Conservation (phyloP, 805 yeast genomes). For the Yarrowia alimentaria region DNA sequence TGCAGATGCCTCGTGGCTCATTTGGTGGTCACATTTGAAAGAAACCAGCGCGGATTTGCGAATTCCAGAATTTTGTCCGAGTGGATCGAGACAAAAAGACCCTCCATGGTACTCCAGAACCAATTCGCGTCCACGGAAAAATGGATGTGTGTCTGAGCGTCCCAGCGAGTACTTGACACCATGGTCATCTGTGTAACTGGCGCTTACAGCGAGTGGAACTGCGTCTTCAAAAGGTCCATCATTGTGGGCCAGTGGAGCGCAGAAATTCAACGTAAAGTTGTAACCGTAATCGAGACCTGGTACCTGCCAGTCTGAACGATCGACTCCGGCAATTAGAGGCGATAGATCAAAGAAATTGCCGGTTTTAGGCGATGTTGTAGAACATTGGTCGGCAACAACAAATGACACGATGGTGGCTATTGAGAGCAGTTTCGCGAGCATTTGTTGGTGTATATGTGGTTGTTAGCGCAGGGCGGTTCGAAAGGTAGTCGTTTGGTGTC, state of each 20-base stretch:
- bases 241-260: constrained; percentile 36
- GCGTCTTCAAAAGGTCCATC: too few species aligned
- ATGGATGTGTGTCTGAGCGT: constrained; percentile 51
- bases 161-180: constrained; percentile 58
- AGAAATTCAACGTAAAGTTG: constrained; percentile 74
- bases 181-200: constrained; percentile 49
- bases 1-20: constrained; percentile 53
- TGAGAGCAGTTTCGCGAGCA: too few species aligned
- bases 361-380: constrained; percentile 37
- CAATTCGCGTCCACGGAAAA: constrained; percentile 68
- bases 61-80: constrained; percentile 46
- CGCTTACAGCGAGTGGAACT: too few species aligned
- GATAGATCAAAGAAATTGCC: constrained; percentile 48
- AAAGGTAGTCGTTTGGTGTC: too few species aligned
- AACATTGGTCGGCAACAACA: too few species aligned
- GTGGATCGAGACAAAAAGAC: constrained; percentile 48
- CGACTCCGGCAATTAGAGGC: constrained; percentile 44
- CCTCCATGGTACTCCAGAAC: constrained; percentile 71
- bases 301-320: constrained; percentile 59
- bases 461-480: too few species aligned
- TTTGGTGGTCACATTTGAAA: constrained; percentile 77
- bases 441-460: too few species aligned
- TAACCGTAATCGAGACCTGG: constrained; percentile 66
- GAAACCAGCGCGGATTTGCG: constrained; percentile 65
- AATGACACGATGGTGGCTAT: too few species aligned